Evolutionary conservation across 1,284 basidiomycete species (phyloP), one percentile per base, ranked within the genome.

Genomic region (Porogramme epimiltina): DNA sequence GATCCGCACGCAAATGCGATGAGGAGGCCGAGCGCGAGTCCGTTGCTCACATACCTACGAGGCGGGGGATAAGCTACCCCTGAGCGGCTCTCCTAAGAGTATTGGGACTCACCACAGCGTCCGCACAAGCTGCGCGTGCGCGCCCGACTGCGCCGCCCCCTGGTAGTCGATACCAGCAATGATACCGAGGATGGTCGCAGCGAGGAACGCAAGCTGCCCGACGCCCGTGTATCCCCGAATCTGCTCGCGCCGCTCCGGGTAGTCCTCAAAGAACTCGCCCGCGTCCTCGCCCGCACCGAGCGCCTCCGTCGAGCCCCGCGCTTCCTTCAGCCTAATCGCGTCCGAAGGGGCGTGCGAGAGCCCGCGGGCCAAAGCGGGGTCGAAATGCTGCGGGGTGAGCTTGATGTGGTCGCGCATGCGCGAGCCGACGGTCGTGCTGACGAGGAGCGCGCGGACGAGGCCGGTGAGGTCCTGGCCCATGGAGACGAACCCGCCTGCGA

Each of bases 381-480:
- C 8, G 36, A 23, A 6, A 24, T 24, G 13, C n/a, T 13, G 28
- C 19, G 43, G 19, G 6, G 38, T 42, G 38, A 47, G 46, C 15
- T 9, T 33, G 20, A 16, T 15, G 15, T 18, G 19, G 6, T 15
- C 38, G 18, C 28, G 31, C 44, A 51, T 45, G 31, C 28, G 24
- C 16, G 41, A 37, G 19, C 50, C 52, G 18, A 56, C 49, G 3
- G 67, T 70, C 16, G 69, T 54, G 49, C 63, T 59, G 28, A 72
- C 68, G 33, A 72, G 63, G 22, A 70, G 52, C 9, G 59, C 55
- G 31, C 68, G 68, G 16, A 64, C 42, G 45, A 72, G 57, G 13
- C 28, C 57, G 24, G 57, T 40, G 28, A 66, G 43, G 46, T 66
- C 66, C 25, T 64, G 56, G 10, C 60, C 62, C 15, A 72, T 61